These are phyloP conservation scores for Phytophthora podocarpi DNA, from an alignment of 352 stramenopile genomes.

Conservation along the genomic window DNA sequence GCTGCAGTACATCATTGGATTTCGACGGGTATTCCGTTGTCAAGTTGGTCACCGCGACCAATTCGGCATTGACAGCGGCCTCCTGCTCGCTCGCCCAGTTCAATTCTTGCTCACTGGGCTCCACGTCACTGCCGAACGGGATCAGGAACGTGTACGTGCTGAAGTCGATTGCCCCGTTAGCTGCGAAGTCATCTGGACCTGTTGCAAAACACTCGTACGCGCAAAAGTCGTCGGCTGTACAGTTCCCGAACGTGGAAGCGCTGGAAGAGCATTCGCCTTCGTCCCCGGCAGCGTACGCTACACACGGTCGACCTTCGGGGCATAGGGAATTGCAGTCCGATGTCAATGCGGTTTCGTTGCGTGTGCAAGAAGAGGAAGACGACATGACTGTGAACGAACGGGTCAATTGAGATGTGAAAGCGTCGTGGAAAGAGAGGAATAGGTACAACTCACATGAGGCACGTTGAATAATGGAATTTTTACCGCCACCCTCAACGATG, in stretches of 20 bases:
- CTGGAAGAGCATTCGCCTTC: constrained; percentile 16
- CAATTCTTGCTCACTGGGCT: constrained; percentile 10
- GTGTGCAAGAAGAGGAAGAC: constrained; percentile 26
- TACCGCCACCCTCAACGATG: no score
- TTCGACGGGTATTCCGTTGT: constrained; percentile 46
- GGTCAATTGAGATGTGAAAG: constrained; percentile 10
- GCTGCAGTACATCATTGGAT: constrained; percentile 42
- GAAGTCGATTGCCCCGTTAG: constrained; percentile 59
- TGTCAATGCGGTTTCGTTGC: constrained; percentile 51
- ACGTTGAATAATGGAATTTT: no score
- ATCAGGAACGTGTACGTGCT: constrained; percentile 64
- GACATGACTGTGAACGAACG: constrained; percentile 1
- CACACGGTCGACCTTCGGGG: constrained; percentile 54
- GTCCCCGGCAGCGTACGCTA: constrained; percentile 44
- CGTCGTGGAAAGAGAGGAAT: neutral
- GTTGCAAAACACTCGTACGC: constrained; percentile 66
- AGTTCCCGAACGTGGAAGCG: constrained; percentile 41
- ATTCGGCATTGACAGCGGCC: neutral
- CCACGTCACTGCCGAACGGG: constrained; percentile 43
- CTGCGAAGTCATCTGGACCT: constrained; percentile 49
- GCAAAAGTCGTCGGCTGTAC: constrained; percentile 43
- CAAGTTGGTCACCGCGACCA: constrained; percentile 2
- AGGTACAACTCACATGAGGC: neutral
- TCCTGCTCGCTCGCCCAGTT: constrained; percentile 26
- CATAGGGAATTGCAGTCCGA: constrained; percentile 51